Conservation (phyloP, 2,329 filamentous ascomycete species). For the Emergomyces africanus region DNA sequence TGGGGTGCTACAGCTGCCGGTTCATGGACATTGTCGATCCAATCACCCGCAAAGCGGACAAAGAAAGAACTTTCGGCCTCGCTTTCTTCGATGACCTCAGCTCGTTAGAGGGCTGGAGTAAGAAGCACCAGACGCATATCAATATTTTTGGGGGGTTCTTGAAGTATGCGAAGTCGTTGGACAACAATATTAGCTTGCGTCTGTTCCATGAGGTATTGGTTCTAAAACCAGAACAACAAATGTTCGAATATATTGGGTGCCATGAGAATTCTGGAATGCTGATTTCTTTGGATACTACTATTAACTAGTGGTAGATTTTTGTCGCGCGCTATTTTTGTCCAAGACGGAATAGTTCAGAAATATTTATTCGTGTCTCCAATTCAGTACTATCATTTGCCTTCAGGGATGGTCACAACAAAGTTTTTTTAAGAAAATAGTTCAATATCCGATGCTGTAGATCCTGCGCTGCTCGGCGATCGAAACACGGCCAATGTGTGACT, state of each 20-base stretch:
- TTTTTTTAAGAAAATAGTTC: not conserved
- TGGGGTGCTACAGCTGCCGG: conserved; percentile 34
- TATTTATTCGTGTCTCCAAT: not conserved
- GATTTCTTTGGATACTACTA: conserved; percentile 4
- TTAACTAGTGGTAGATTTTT: not conserved
- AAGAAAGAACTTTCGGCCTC: conserved; percentile 30
- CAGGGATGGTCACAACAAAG: not conserved
- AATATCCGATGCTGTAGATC: not conserved
- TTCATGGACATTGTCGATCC: conserved; percentile 32
- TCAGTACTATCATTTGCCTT: not conserved
- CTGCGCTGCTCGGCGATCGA: not conserved
- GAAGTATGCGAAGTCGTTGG: conserved; percentile 27
- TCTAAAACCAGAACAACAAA: conserved; percentile 27
- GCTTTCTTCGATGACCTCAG: conserved; percentile 32
- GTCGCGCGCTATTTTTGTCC: not conserved
- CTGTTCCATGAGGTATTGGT: conserved; percentile 33
- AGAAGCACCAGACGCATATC: conserved; percentile 28
- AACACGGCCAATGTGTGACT: not conserved
- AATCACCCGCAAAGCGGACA: conserved; percentile 10
- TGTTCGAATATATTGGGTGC: conserved; percentile 33
- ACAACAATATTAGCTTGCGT: conserved; percentile 24
- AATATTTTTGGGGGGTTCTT: conserved; percentile 31
- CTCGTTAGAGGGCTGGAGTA: conserved; percentile 30
- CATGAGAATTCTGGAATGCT: conserved; percentile 26
- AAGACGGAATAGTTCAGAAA: not conserved